These are phyloP conservation scores for Claviceps monticola DNA, from an alignment of 2,329 filamentous ascomycete species.

Conservation along the genomic window DNA sequence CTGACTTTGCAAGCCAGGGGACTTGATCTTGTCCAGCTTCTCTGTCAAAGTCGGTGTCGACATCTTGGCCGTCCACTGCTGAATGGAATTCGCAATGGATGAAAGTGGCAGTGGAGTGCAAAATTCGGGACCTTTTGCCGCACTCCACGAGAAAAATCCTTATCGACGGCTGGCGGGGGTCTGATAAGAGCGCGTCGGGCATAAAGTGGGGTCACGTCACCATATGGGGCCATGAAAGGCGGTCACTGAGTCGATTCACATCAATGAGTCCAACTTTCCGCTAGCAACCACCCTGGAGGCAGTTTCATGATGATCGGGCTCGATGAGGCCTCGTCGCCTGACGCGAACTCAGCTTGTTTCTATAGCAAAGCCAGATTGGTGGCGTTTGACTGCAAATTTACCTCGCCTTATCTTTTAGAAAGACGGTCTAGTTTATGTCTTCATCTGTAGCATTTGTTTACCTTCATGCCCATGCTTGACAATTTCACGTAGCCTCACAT, in stretches of 20 bases:
- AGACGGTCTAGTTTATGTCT: too few relatives aligned
- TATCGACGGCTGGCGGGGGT: slow-evolving; percentile 9
- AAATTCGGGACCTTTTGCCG: neutral
- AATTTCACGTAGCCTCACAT: too few relatives aligned
- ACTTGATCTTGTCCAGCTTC: slow-evolving; percentile 94
- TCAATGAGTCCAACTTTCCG: too few relatives aligned
- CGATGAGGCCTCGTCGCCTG: neutral
- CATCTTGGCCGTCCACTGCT: slow-evolving; percentile 12
- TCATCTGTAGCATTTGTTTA: too few relatives aligned
- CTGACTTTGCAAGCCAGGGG: slow-evolving; percentile 89
- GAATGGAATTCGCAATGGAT: neutral
- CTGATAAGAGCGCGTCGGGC: slow-evolving; percentile 7
- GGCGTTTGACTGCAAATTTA: too few relatives aligned
- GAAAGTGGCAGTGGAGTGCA: slow-evolving; percentile 1
- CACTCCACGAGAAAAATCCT: slow-evolving; percentile 10
- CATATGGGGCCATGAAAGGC: too few relatives aligned
- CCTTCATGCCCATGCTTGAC: too few relatives aligned
- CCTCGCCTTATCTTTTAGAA: too few relatives aligned
- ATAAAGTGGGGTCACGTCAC: neutral
- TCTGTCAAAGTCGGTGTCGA: slow-evolving; percentile 53
- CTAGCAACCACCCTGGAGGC: neutral
- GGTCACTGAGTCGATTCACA: too few relatives aligned
- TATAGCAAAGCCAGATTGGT: too few relatives aligned
- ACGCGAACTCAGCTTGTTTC: neutral
- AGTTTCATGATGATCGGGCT: neutral